Evolutionary conservation across 2,329 filamentous ascomycete genomes (phyloP).

Genomic region (Mariannaea sp.): DNA sequence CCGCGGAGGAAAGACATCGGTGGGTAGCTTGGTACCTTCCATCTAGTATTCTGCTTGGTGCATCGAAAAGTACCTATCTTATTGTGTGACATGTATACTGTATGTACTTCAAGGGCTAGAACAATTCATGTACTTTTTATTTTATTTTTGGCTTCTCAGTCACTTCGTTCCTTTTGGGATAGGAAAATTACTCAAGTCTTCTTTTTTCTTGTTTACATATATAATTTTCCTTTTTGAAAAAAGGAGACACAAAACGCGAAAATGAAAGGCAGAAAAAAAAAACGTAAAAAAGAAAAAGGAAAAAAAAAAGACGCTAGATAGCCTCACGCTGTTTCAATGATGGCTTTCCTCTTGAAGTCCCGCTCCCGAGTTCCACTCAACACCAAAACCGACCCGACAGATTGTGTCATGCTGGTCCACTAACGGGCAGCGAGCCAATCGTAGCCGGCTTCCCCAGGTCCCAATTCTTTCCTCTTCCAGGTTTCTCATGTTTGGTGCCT

Average conservation of each 20-base stretch:
- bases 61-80: too few species aligned
- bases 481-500: constrained; percentile 31
- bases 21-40: too few species aligned
- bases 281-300: background rate
- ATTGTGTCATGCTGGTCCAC: constrained; percentile 42
- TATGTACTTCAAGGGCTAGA: too few species aligned
- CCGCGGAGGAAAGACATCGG: too few species aligned
- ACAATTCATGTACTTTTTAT: too few species aligned
- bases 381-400: constrained; percentile 38
- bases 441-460: constrained; percentile 36
- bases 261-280: too few species aligned
- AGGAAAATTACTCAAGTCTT: too few species aligned
- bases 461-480: constrained; percentile 34
- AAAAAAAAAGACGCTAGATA: constrained; percentile 14
- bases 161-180: background rate
- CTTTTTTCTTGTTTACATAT: too few species aligned
- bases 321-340: constrained; percentile 13
- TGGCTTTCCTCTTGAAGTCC: constrained; percentile 8
- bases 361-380: constrained; percentile 5
- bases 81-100: too few species aligned
- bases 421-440: constrained; percentile 36
- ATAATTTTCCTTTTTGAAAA: too few species aligned
- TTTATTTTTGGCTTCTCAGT: background rate
- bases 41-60: too few species aligned
- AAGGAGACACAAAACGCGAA: too few species aligned